A percentile compares a stretch with the other conserved stretches of the same genome.
phyloP scores from a whole-genome alignment of 768 basidiomycete species.

The Rhizopogon rudus region DNA sequence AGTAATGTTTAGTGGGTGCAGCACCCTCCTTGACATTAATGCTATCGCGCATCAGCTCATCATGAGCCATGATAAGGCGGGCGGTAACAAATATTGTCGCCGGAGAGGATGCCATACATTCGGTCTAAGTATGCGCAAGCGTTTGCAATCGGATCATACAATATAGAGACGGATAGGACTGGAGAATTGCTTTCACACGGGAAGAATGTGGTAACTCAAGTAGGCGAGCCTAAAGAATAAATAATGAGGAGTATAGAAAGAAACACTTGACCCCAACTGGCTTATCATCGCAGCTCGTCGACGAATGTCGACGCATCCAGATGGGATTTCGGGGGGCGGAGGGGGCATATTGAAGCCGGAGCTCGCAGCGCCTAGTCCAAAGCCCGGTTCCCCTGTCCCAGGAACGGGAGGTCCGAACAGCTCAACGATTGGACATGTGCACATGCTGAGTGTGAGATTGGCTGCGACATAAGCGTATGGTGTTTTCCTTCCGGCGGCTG shows the following conservation, averaged over 20 bases:
- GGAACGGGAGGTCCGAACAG: constrained; percentile 48
- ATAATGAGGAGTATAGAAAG: constrained; percentile 2
- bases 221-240: constrained; percentile 4
- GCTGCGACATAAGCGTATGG: constrained; percentile 60
- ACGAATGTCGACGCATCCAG: constrained; percentile 43
- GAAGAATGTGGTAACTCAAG: too few species aligned
- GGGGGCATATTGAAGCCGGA: constrained; percentile 24
- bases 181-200: too few species aligned
- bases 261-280: constrained; percentile 28
- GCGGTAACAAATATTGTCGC: too few species aligned
- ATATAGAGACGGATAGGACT: too few species aligned
- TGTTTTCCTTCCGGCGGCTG: constrained; percentile 64
- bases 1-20: too few species aligned
- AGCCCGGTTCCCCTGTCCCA: constrained; percentile 32
- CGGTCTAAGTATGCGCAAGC: too few species aligned
- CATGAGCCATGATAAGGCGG: too few species aligned
- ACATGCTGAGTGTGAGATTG: constrained; percentile 60
- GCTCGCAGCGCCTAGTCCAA: constrained; percentile 21
- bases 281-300: constrained; percentile 58
- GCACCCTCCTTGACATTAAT: too few species aligned
- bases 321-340: constrained; percentile 42
- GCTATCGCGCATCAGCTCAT: too few species aligned
- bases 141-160: too few species aligned
- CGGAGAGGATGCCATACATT: too few species aligned
- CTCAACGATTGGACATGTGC: constrained; percentile 68